Conservation (phyloP, 768 basidiomycete species). For the Trichaptum fuscoviolaceum region DNA sequence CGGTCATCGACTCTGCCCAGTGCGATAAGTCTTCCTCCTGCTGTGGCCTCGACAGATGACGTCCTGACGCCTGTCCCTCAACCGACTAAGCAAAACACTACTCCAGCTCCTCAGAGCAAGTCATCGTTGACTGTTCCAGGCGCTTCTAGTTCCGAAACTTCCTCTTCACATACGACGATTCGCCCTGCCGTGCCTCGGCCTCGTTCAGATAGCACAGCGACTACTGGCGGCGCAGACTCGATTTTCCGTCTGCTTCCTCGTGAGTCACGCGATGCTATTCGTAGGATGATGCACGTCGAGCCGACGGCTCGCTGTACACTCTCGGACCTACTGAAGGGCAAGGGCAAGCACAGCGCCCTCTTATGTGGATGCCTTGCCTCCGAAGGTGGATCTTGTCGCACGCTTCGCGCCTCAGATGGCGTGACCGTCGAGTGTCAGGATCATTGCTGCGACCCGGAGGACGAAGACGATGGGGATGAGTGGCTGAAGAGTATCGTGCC, state of each 20-base stretch:
- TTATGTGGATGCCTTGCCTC: slow-evolving; percentile 70
- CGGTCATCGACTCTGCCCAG: neutral
- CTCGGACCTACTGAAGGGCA: slow-evolving; percentile 82
- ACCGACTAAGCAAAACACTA: neutral
- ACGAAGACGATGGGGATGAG: slow-evolving; percentile 78
- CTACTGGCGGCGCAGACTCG: slow-evolving; percentile 82
- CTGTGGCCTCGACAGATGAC: neutral
- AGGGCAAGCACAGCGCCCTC: slow-evolving; percentile 66
- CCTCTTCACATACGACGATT: slow-evolving; percentile 1
- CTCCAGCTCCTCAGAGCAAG: slow-evolving; percentile 1
- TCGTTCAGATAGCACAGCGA: slow-evolving; percentile 50
- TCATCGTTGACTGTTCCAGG: neutral
- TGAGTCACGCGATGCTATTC: slow-evolving; percentile 83
- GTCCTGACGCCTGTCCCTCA: neutral
- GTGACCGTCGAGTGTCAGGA: slow-evolving; percentile 41
- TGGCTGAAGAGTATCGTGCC: slow-evolving; percentile 77
- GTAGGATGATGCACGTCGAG: slow-evolving; percentile 92
- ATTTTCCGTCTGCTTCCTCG: slow-evolving; percentile 95
- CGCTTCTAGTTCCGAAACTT: neutral
- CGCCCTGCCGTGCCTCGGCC: neutral
- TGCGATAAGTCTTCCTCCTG: neutral
- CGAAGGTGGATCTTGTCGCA: slow-evolving; percentile 31
- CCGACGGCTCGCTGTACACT: slow-evolving; percentile 87
- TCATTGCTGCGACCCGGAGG: slow-evolving; percentile 59
- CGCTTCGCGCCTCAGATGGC: slow-evolving; percentile 36